Evolutionary conservation across 495 filamentous ascomycete genomes (phyloP).

Genomic region (Copromyces sp.): DNA sequence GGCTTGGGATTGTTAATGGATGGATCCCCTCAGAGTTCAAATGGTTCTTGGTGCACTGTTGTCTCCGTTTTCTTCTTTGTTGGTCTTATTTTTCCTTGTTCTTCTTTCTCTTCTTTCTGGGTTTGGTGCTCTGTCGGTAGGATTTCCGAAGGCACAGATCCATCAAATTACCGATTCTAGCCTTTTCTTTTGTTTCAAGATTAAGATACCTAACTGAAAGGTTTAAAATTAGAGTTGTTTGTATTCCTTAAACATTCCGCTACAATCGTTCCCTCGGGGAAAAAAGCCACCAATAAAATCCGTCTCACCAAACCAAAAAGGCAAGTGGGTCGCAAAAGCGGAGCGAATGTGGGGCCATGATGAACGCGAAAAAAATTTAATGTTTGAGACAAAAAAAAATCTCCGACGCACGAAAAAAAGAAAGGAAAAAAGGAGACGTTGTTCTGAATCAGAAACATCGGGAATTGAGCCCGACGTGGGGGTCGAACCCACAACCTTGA

Average conservation of each 20-base stretch:
- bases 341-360: not conserved
- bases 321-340: not conserved
- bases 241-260: not conserved
- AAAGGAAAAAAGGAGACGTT: not conserved
- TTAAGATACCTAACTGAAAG: not conserved
- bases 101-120: not conserved
- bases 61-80: not conserved
- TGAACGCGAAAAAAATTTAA: not conserved
- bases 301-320: not conserved
- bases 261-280: not conserved
- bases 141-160: not conserved
- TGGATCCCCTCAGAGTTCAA: not conserved
- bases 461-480: not conserved
- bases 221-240: not conserved
- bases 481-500: constrained; percentile 34
- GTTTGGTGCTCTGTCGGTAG: not conserved
- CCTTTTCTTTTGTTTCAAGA: not conserved
- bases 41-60: not conserved
- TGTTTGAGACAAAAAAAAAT: not conserved
- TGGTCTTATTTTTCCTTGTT: not conserved
- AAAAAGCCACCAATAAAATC: not conserved
- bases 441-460: not conserved
- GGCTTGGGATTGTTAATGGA: not conserved
- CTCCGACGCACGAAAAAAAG: not conserved
- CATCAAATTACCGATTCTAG: not conserved